Percentiles rank a stretch among this genome's conserved stretches.
Evolutionary conservation across 2,329 filamentous ascomycete species (phyloP).

Genomic region (Claviceps purpurea): DNA sequence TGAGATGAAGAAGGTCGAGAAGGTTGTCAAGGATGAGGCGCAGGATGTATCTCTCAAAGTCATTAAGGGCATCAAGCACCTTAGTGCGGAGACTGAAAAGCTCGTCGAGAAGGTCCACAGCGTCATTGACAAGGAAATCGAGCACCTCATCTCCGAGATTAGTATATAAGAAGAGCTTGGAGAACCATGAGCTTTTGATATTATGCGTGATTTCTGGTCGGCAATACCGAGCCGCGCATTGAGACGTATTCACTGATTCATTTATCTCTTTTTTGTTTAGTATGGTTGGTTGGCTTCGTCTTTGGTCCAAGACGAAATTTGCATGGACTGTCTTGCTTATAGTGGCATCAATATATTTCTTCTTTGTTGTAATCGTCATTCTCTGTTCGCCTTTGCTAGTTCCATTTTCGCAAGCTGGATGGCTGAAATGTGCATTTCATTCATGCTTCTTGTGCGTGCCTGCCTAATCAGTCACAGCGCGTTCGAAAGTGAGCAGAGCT

Average conservation of each 20-base stretch:
- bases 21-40: conserved; percentile 48
- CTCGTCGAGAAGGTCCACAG: conserved; percentile 50
- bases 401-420: not conserved
- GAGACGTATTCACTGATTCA: conserved; percentile 4
- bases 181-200: not conserved
- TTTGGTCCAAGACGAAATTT: not conserved
- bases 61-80: conserved; percentile 36
- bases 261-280: conserved; percentile 3
- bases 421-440: not conserved
- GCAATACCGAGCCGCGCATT: conserved; percentile 11
- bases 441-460: not conserved
- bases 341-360: conserved; percentile 7
- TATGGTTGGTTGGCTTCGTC: conserved; percentile 1
- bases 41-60: conserved; percentile 43
- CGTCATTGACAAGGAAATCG: conserved; percentile 46
- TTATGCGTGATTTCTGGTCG: not conserved
- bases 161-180: conserved; percentile 18
- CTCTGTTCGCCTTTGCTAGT: too few species aligned
- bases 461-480: not conserved
- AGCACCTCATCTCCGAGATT: conserved; percentile 44
- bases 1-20: conserved; percentile 46
- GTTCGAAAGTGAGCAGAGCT: not conserved
- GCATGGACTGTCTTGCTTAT: not conserved
- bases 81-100: conserved; percentile 45
- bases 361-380: not conserved